Conservation (phyloP, 176 grass and related monocot genomes). For the Oryza longistaminata region DNA sequence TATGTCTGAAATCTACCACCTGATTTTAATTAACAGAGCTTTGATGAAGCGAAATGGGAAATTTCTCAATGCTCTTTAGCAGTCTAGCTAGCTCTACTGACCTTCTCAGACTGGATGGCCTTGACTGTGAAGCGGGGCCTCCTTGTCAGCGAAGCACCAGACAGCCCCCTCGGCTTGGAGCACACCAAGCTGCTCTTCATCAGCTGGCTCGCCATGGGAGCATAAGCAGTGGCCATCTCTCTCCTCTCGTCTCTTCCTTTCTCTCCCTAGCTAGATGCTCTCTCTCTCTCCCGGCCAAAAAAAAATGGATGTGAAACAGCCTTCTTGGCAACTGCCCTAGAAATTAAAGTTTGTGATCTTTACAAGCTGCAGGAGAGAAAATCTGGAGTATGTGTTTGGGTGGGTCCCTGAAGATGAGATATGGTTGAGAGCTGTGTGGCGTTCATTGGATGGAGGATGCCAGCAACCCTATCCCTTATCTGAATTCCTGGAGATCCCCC, state of each 20-base stretch:
- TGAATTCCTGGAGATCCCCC: conserved; percentile 26
- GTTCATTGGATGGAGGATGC: not conserved
- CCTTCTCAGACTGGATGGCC: conserved; percentile 83
- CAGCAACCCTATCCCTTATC: conserved; percentile 52
- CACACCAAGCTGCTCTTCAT: conserved; percentile 52
- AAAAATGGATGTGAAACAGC: not conserved
- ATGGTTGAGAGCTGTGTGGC: conserved; percentile 39
- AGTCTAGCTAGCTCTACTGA: not conserved
- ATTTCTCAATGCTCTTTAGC: not conserved
- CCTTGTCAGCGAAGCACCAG: conserved; percentile 44
- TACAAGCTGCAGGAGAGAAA: conserved; percentile 9
- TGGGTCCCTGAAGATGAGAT: conserved; percentile 30
- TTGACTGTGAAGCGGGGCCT: conserved; percentile 65
- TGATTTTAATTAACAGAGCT: not conserved
- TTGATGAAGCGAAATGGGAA: not conserved
- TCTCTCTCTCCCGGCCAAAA: not conserved
- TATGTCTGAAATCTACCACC: too few relatives aligned
- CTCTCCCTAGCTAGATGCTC: not conserved
- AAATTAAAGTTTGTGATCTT: conserved; percentile 33
- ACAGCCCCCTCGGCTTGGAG: conserved; percentile 60
- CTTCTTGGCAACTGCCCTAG: not conserved
- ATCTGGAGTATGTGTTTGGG: not conserved
- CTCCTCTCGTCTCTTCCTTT: not conserved
- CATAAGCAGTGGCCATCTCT: conserved; percentile 75
- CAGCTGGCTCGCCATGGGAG: conserved; percentile 86